Conservation (phyloP, 768 basidiomycete genomes). For the Hortiboletus campestris region DNA sequence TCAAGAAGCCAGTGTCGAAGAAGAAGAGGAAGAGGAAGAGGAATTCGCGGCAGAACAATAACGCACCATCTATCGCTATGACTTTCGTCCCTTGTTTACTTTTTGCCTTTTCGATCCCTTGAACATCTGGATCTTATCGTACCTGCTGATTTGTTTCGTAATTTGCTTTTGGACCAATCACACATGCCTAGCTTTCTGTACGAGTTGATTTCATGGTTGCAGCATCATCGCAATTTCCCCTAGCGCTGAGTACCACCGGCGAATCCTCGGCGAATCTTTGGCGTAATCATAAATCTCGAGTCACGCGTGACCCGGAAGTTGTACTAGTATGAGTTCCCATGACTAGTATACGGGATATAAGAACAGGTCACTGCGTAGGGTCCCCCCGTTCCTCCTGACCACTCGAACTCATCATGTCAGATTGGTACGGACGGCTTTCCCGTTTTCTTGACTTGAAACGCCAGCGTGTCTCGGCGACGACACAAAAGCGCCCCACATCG, state of each 20-base stretch:
- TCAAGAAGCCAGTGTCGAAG: slow-evolving; percentile 52
- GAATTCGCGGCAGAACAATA: slow-evolving; percentile 30
- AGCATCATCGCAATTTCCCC: background rate
- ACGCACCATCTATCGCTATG: background rate
- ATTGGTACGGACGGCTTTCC: slow-evolving; percentile 19
- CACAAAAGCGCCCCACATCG: slow-evolving; percentile 45
- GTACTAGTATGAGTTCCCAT: background rate
- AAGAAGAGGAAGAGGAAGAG: slow-evolving; percentile 42
- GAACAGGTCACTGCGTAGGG: background rate
- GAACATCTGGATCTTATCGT: slow-evolving; percentile 10
- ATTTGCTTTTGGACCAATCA: slow-evolving; percentile 16
- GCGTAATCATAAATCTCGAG: background rate
- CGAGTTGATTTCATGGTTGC: background rate
- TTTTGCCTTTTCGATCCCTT: background rate
- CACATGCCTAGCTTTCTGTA: background rate
- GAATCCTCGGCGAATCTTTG: slow-evolving; percentile 11
- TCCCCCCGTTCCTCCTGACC: background rate
- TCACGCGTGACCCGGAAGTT: background rate
- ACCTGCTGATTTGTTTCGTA: slow-evolving; percentile 19
- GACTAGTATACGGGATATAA: slow-evolving; percentile 10
- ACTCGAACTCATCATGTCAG: slow-evolving; percentile 9
- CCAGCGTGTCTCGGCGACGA: slow-evolving; percentile 50
- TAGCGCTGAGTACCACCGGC: background rate
- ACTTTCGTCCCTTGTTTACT: background rate
- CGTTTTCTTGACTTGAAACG: slow-evolving; percentile 59